Conservation (phyloP, 768 basidiomycete species). For the Clavulina sp. region DNA sequence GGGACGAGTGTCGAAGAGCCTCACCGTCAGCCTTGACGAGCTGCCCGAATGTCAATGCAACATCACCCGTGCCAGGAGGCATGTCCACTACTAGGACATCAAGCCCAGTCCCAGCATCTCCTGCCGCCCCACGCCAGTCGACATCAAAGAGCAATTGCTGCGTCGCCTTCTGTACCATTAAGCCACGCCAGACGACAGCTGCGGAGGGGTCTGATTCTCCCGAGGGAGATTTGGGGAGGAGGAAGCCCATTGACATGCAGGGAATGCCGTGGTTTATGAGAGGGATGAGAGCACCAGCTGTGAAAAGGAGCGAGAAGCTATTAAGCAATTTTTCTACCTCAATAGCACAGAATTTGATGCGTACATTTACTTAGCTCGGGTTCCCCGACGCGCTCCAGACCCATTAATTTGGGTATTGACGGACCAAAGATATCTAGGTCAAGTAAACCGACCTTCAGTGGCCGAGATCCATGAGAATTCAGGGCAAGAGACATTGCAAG, state of each 20-base stretch:
- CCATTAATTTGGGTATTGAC: constrained; percentile 85
- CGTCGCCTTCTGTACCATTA: constrained; percentile 97
- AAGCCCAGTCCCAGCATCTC: constrained; percentile 29
- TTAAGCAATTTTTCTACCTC: too few species aligned
- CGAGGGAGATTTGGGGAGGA: constrained; percentile 42
- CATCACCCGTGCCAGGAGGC: constrained; percentile 95
- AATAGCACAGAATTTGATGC: too few species aligned
- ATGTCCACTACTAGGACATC: constrained; percentile 88
- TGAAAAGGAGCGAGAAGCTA: too few species aligned
- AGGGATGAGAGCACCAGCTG: constrained; percentile 66
- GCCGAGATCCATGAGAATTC: constrained; percentile 11
- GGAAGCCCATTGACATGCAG: constrained; percentile 96
- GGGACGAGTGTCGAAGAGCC: not conserved
- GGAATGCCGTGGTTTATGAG: constrained; percentile 75
- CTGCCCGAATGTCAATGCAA: constrained; percentile 81
- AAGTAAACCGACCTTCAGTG: constrained; percentile 47
- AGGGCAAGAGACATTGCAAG: constrained; percentile 58
- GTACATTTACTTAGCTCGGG: constrained; percentile 55
- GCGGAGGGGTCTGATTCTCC: constrained; percentile 33
- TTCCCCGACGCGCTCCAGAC: constrained; percentile 59
- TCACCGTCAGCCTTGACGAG: constrained; percentile 67
- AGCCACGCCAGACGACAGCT: constrained; percentile 84
- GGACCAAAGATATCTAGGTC: constrained; percentile 96
- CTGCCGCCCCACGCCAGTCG: constrained; percentile 43
- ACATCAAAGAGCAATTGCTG: constrained; percentile 94